Evolutionary conservation across 305 asterid species (phyloP).

Genomic region (Solanum hybrid): DNA sequence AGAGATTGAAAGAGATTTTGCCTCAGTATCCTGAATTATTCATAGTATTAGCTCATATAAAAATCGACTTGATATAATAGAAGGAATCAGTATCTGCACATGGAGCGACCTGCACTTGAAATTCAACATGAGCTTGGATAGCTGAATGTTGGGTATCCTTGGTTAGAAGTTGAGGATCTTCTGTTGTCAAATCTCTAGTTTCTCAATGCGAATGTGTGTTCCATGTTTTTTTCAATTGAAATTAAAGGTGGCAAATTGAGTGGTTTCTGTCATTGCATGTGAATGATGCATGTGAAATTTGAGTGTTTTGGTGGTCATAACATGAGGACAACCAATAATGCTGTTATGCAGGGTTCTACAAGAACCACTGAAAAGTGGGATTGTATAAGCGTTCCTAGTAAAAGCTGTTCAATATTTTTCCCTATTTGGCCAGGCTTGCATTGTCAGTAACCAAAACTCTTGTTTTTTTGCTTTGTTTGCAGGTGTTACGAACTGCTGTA

Average conservation of each 20-base stretch:
- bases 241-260: background rate
- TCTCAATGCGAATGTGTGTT: background rate
- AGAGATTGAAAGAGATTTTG: background rate
- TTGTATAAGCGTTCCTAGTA: background rate
- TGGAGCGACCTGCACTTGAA: background rate
- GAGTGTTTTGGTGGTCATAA: background rate
- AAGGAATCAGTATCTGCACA: background rate
- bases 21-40: background rate
- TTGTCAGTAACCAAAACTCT: background rate
- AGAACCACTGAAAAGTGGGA: background rate
- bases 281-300: background rate
- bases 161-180: background rate
- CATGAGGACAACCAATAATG: background rate
- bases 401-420: background rate
- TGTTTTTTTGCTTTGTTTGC: slow-evolving; percentile 17
- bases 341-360: background rate
- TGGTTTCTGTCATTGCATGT: background rate
- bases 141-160: background rate
- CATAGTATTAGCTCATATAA: background rate
- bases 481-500: slow-evolving; percentile 86
- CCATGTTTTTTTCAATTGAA: background rate
- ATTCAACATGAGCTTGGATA: background rate
- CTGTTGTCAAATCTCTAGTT: background rate
- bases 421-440: background rate
- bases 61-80: background rate